Evolutionary conservation across 2,329 filamentous ascomycete species (phyloP).

Genomic region (Fusarium keratoplasticum): DNA sequence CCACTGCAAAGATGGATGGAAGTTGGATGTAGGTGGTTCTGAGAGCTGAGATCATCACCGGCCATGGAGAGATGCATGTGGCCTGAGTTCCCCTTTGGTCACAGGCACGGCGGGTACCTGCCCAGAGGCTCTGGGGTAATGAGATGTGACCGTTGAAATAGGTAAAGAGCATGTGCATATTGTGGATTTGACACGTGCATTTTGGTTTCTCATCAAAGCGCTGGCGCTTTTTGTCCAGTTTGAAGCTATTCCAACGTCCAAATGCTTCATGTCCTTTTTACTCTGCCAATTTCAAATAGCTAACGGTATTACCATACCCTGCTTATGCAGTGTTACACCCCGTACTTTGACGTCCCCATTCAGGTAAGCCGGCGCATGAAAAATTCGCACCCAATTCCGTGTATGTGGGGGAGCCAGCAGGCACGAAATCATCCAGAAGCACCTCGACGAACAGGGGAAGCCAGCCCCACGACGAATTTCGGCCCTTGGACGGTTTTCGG

Average conservation of each 20-base stretch:
- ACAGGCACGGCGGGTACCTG: constrained; percentile 7
- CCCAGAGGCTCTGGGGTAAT: constrained; percentile 33
- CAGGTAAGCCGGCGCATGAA: constrained; percentile 1
- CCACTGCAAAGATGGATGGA: constrained; percentile 18
- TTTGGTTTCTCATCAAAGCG: background rate
- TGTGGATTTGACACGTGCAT: constrained; percentile 20
- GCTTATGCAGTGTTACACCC: background rate
- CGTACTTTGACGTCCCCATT: constrained; percentile 1
- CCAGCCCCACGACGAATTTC: constrained; percentile 37
- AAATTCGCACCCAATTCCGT: background rate
- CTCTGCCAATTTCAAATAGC: background rate
- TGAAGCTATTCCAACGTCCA: background rate
- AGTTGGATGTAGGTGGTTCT: constrained; percentile 18
- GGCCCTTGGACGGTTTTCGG: constrained; percentile 38
- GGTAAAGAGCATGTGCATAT: constrained; percentile 16
- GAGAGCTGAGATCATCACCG: constrained; percentile 21
- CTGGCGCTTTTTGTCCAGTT: background rate
- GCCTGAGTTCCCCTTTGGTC: constrained; percentile 2
- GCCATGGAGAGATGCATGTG: constrained; percentile 29
- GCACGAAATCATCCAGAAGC: constrained; percentile 10
- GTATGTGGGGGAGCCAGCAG: background rate
- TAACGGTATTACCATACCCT: background rate
- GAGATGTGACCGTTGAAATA: constrained; percentile 12
- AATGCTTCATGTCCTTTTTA: background rate
- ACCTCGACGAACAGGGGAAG: background rate